phyloP scores from a whole-genome alignment of 2,329 filamentous ascomycete species.

The Magnaporthiopsis incrustans region DNA sequence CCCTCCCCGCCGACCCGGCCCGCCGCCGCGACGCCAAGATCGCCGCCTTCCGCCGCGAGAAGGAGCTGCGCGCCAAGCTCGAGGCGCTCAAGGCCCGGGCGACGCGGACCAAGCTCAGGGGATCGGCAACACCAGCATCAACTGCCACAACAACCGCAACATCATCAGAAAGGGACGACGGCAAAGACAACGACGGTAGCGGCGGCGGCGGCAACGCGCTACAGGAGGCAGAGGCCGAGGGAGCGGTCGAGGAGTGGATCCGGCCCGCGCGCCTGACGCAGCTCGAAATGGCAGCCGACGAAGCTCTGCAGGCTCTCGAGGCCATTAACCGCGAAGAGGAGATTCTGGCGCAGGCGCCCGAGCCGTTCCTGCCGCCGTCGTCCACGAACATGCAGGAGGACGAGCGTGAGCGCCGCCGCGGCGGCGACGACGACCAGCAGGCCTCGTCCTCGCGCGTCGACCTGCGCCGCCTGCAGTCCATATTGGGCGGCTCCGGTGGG shows the following conservation, averaged over 20 bases:
- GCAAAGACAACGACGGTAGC: constrained; percentile 26
- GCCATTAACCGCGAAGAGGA: constrained; percentile 76
- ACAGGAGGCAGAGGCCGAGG: constrained; percentile 49
- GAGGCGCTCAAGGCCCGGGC: constrained; percentile 44
- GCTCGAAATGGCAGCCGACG: constrained; percentile 64
- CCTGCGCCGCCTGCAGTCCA: constrained; percentile 41
- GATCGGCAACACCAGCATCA: constrained; percentile 11
- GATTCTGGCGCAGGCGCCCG: constrained; percentile 69
- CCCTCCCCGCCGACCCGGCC: constrained; percentile 57
- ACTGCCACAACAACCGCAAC: no score
- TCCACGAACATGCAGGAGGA: constrained; percentile 28
- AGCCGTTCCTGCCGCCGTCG: constrained; percentile 26
- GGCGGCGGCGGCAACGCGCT: constrained; percentile 46
- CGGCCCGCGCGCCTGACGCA: constrained; percentile 72
- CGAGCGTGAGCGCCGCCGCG: constrained; percentile 26
- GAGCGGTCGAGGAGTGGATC: constrained; percentile 76
- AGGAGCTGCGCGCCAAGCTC: constrained; percentile 74
- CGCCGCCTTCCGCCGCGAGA: constrained; percentile 74
- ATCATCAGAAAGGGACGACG: constrained; percentile 16
- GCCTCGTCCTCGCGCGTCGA: constrained; percentile 62
- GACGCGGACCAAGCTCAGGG: constrained; percentile 6
- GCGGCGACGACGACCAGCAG: constrained; percentile 10
- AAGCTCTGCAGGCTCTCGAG: constrained; percentile 82
- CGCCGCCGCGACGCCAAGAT: constrained; percentile 78
- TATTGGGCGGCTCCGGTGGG: constrained; percentile 27